phyloP scores from a whole-genome alignment of 2,329 filamentous ascomycete genomes.

The Colletotrichum sp. region DNA sequence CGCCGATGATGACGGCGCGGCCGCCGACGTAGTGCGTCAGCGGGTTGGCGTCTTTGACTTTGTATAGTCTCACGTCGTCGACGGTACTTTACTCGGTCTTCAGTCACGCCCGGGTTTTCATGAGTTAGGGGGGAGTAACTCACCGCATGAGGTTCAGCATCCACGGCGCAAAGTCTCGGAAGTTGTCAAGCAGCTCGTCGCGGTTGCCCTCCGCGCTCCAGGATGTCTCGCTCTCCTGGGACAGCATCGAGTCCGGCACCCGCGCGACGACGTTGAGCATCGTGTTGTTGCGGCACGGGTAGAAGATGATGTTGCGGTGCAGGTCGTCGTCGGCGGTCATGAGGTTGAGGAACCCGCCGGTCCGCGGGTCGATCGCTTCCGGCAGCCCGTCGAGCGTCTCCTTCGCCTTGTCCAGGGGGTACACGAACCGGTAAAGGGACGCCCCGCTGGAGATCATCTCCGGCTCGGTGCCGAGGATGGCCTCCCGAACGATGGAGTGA shows the following conservation, averaged over 20 bases:
- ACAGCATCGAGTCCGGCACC: neutral
- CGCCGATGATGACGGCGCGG: conserved; percentile 10
- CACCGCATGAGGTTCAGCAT: conserved; percentile 7
- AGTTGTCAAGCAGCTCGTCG: neutral
- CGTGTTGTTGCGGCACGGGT: conserved; percentile 1
- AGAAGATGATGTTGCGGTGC: conserved; percentile 11
- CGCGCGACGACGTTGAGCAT: conserved; percentile 7
- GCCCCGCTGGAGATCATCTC: neutral
- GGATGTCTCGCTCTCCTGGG: neutral
- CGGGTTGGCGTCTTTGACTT: conserved; percentile 39
- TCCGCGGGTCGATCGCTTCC: neutral
- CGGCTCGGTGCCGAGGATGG: neutral
- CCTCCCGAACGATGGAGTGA: conserved; percentile 2
- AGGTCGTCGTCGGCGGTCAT: conserved; percentile 5
- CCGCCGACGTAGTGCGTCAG: conserved; percentile 37
- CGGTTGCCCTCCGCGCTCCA: conserved; percentile 3
- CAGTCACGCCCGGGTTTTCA: neutral
- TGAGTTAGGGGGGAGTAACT: neutral
- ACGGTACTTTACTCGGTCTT: neutral
- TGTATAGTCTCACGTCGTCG: conserved; percentile 1
- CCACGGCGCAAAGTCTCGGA: conserved; percentile 12
- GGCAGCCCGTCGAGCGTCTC: neutral
- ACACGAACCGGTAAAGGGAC: conserved; percentile 13
- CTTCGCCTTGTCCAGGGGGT: neutral
- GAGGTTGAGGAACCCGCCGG: neutral